Evolutionary conservation across 306 rosid genomes (phyloP).

Genomic region (Prunus persica): DNA sequence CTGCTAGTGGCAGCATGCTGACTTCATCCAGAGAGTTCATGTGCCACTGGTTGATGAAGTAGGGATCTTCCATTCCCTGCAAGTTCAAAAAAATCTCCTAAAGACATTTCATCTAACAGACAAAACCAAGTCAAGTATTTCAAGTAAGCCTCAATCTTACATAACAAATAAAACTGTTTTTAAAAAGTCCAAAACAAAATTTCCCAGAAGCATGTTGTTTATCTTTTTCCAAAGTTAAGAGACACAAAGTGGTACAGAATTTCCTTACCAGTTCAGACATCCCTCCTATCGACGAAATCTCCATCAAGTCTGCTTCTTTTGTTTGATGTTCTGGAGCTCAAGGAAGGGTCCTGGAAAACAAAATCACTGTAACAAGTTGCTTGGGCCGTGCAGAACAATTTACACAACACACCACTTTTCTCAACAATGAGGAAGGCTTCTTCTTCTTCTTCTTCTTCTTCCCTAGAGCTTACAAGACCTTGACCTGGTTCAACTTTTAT

Average conservation of each 20-base stretch:
- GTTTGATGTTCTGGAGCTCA: conserved; percentile 14
- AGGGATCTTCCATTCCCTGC: conserved; percentile 71
- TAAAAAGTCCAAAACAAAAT: too few relatives aligned
- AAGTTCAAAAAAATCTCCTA: not conserved
- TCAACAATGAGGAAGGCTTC: conserved; percentile 20
- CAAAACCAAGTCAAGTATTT: not conserved
- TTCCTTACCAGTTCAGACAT: conserved; percentile 61
- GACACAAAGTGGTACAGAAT: not conserved
- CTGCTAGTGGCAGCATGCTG: conserved; percentile 39
- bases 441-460: conserved; percentile 10
- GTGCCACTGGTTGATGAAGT: conserved; percentile 57
- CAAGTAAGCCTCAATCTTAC: not conserved
- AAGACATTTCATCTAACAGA: not conserved
- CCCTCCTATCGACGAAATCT: conserved; percentile 49
- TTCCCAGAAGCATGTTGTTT: not conserved
- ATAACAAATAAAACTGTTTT: too few relatives aligned
- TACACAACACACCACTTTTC: not conserved
- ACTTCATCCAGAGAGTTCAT: conserved; percentile 49
- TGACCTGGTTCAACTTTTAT: conserved; percentile 25
- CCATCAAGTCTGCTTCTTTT: conserved; percentile 44
- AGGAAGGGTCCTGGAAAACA: conserved; percentile 25
- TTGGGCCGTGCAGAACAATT: conserved; percentile 1
- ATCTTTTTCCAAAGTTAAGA: not conserved
- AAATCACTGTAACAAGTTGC: conserved; percentile 8
- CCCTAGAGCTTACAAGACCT: conserved; percentile 17